Evolutionary conservation across 257 asterid genomes (phyloP), one percentile per base, ranked within the genome.

Genomic region (Ophiorrhiza pumila): DNA sequence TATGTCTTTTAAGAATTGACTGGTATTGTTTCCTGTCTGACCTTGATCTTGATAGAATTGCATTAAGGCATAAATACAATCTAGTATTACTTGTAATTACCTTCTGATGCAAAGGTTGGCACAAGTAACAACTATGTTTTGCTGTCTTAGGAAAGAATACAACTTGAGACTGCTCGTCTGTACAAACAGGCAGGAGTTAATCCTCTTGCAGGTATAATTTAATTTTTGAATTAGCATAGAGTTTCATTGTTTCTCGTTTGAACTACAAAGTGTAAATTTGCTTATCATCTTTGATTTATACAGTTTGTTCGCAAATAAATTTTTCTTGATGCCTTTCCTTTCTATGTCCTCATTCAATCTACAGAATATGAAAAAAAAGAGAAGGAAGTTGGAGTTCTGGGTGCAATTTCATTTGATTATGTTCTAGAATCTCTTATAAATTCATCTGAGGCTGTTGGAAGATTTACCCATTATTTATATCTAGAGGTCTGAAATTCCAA

Each of bases 131-230:
- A 45, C 46, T 66, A 27, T 73, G 32, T 71, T 79, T 17, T 74
- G 32, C 32, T 76, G 34, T 69, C 71, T 74, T 75, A 73, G 99
- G 99, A 95, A 85, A 90, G 99, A 83, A 90, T 95, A 82, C 98
- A 92, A 80, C 99, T 95, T n/a, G 99, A 95, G 87, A 92, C 99
- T 68, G 80, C 98, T 56, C 97, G 98, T 71, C 74, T 95, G 61
- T 95, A 95, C 79, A 86, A 56, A 72, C 97, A 90, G 79, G 99
- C 99, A 45, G 98, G 97, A 79, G 97, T 95, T 80, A 95, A 95
- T 88, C 99, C 99, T 85, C 86, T 92, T 66, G 99, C 99, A 86
- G 99, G 99, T 95, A 86, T 45, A 75, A 27, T 71, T 78, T 35
- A 45, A 31, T 45, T 55, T 59, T 17, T 71, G 73, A 76, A 56